A percentile compares a stretch with the other conserved stretches of the same genome.
Conservation (phyloP, 2,329 filamentous ascomycete genomes). For the Hansfordia pulvinata region DNA sequence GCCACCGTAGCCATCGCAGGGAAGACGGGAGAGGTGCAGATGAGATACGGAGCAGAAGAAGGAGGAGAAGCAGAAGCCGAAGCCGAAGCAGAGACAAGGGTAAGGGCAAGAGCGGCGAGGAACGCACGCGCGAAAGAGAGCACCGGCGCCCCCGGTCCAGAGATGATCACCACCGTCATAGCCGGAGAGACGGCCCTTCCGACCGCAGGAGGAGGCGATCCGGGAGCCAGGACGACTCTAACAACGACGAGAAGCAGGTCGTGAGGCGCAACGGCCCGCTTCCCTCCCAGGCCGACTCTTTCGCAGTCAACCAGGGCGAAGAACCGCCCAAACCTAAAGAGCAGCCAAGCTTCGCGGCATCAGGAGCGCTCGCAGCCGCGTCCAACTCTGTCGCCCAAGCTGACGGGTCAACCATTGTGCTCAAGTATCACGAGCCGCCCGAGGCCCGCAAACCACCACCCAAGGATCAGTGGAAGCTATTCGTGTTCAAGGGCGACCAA, state of each 20-base stretch:
- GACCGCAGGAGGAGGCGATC: too few relatives aligned
- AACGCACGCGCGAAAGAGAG: too few relatives aligned
- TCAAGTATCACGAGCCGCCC: slow-evolving; percentile 93
- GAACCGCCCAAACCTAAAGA: slow-evolving; percentile 54
- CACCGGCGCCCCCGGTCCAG: too few relatives aligned
- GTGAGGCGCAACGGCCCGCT: slow-evolving; percentile 33
- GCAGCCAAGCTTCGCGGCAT: slow-evolving; percentile 73
- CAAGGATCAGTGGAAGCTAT: slow-evolving; percentile 74
- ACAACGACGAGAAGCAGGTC: slow-evolving; percentile 12
- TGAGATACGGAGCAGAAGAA: too few relatives aligned
- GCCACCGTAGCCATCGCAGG: too few relatives aligned
- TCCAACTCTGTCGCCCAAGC: slow-evolving; percentile 65
- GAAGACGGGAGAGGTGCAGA: too few relatives aligned
- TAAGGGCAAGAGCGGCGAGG: too few relatives aligned
- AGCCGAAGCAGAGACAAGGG: too few relatives aligned
- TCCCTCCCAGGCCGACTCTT: slow-evolving; percentile 46
- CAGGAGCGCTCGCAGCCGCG: slow-evolving; percentile 74
- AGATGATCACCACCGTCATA: too few relatives aligned
- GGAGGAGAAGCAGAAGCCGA: too few relatives aligned
- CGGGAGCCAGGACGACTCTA: slow-evolving; percentile 5
- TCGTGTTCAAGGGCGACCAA: slow-evolving; percentile 77
- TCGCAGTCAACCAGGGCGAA: slow-evolving; percentile 38
- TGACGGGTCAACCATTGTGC: slow-evolving; percentile 59
- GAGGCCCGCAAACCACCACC: slow-evolving; percentile 81
- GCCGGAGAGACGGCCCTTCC: too few relatives aligned